A percentile compares a stretch with the other conserved stretches of the same genome.
phyloP scores from a whole-genome alignment of 2,329 filamentous ascomycete species.

The Ophiostoma sp. region DNA sequence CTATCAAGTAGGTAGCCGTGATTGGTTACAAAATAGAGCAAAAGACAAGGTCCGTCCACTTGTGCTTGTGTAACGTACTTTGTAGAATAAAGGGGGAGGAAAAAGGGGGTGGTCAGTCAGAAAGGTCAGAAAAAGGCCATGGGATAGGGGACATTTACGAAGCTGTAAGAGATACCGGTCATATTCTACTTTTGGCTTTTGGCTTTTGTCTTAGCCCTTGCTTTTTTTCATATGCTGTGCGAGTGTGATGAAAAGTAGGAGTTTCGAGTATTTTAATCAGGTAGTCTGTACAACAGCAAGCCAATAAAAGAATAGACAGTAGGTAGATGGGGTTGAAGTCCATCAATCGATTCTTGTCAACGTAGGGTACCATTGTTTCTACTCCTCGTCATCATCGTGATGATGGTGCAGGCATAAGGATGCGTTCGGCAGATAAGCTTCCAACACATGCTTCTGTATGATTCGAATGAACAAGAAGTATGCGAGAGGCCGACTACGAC shows the following conservation, averaged over 20 bases:
- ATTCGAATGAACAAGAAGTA: background rate
- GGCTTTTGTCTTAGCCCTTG: background rate
- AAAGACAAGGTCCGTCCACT: background rate
- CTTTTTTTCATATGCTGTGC: background rate
- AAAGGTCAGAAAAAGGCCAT: background rate
- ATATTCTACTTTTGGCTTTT: conserved; percentile 8
- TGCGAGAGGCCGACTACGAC: background rate
- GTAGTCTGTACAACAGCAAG: background rate
- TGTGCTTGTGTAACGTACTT: conserved; percentile 5
- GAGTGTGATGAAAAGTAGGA: conserved; percentile 18
- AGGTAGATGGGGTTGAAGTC: background rate
- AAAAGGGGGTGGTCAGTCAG: background rate
- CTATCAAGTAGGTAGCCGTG: background rate
- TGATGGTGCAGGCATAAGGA: background rate
- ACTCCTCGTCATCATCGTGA: background rate
- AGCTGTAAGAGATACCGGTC: background rate
- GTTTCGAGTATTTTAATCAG: conserved; percentile 2
- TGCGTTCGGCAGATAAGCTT: background rate
- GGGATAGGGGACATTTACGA: background rate
- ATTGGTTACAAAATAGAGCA: background rate
- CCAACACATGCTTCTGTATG: background rate
- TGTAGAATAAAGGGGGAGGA: background rate
- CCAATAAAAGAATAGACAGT: background rate
- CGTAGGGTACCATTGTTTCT: background rate
- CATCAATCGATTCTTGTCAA: background rate